Base-by-base conservation (phyloP, 225 moss, liverwort and hornwort genomes). In the Polytrichum commune region DNA sequence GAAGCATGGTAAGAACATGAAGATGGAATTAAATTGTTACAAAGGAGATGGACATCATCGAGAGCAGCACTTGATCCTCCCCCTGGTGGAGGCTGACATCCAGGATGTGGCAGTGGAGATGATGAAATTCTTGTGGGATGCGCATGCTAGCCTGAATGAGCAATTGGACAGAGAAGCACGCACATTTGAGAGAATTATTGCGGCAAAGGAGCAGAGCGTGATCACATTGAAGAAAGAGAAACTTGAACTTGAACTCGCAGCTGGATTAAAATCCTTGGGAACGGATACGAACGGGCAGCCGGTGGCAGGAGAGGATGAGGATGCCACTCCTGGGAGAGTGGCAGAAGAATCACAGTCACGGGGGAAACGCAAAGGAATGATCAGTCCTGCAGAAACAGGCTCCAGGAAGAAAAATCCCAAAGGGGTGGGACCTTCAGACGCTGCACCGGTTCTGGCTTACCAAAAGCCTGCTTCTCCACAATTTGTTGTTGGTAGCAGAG, bases 111-210 rank as follows among this genome's bases (percentile, higher is more conserved):
- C 79, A 18, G 58, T 77, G 60, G 84, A 82, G 8, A 88, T 88
- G 77, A 60, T 88, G 0, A 77, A 84, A 16, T 77, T 82, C 62
- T 60, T 88, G 79, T 67, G 79, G 62, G 84, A 84, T 68, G 81
- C 81, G 13, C 71, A 88, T 66, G 28, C 64, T 8, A 19, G 18
- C 30, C 55, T 79, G 56, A 76, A 58, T 22, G 71, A 82, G 57
- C 77, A 84, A 55, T 29, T 84, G 33, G 77, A 72, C 1, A 75
- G 28, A 60, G 74, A 19, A 69, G 72, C 69, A 3, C 81, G 87
- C 70, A 38, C 77, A 8, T 79, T 63, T 2, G 87, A 77, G 64
- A 70, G 87, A 65, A 79, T 69, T 66, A 68, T 79, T 22, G 87
- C 84, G 19, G 84, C 70, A 4, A 78, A 72, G 63, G 87, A 79